Base-by-base conservation (phyloP, 23 red algal species). In the Gracilariopsis chorda region DNA sequence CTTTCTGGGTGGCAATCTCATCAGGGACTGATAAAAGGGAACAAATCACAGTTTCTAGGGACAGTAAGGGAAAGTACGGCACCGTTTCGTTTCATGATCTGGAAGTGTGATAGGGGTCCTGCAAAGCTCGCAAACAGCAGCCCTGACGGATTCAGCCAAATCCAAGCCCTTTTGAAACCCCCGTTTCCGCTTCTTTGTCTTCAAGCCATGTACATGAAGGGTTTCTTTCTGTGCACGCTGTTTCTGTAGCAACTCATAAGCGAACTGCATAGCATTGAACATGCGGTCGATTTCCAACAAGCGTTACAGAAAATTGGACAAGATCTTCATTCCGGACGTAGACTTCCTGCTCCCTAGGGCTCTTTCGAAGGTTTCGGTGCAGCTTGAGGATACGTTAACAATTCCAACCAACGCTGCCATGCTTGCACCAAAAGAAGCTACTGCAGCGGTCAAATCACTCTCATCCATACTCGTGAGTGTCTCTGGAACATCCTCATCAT, bases 321-420 rank as follows among this genome's bases (percentile, higher is more conserved):
- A 16, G 37, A 73, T 21, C 39, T 35, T 46, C 67, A 46, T n/a
- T n/a, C n/a, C 40, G 11, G 20, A 49, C 5, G n/a, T 80, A 16
- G 76, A 80, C 19, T 59, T 55, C 43, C 80, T 11, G 41, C 32
- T 63, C 28, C 25, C 7, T 23, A 84, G 46, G 2, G 53, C 80
- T 2, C 80, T 63, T 63, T 69, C 45, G 43, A 51, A 84, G 40
- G 37, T 60, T 48, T 23, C 27, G 19, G 40, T 41, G 24, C 40
- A 89, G 25, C 59, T 49, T 23, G 61, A 89, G 2, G 85, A 77
- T 1, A 65, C 45, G 51, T 89, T 89, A 7, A 89, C 33, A 19
- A 89, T 89, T 43, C 85, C 85, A 61, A 89, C 40, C n/a, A 89
- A 73, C 2, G 85, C 85, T n/a, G 85, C 61, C 72, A 89, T 89